phyloP scores from a whole-genome alignment of 2,329 filamentous ascomycete genomes.

The Colletotrichum chlorophyti region DNA sequence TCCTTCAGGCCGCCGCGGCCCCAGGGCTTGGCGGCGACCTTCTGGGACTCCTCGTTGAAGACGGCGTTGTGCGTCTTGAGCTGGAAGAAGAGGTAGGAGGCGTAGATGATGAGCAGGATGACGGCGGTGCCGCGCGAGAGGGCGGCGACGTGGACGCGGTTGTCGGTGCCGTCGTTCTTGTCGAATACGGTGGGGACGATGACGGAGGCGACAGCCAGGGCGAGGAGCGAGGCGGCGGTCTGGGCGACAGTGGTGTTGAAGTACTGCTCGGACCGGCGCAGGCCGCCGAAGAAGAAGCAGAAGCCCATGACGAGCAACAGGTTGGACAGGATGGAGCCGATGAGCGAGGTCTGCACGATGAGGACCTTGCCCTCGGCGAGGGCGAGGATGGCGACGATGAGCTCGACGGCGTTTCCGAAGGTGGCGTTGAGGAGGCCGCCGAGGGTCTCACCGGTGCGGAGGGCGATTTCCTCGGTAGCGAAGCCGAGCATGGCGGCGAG shows the following conservation, averaged over 20 bases:
- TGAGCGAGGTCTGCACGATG: conserved; percentile 91
- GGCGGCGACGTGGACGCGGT: conserved; percentile 57
- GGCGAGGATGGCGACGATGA: conserved; percentile 89
- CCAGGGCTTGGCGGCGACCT: conserved; percentile 69
- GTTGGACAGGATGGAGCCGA: conserved; percentile 92
- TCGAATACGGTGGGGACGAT: conserved; percentile 92
- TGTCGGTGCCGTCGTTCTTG: conserved; percentile 48
- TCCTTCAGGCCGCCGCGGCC: conserved; percentile 39
- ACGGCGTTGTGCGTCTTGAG: conserved; percentile 82
- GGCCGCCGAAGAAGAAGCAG: conserved; percentile 88
- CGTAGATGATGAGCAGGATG: conserved; percentile 85
- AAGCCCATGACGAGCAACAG: conserved; percentile 87
- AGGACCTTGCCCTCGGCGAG: conserved; percentile 75
- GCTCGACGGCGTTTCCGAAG: conserved; percentile 88
- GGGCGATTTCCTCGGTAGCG: conserved; percentile 88
- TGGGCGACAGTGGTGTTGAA: conserved; percentile 95
- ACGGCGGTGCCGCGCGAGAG: conserved; percentile 78
- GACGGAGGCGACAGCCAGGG: conserved; percentile 79
- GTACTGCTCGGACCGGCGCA: conserved; percentile 80
- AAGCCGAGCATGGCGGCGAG: conserved; percentile 86
- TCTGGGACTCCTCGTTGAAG: conserved; percentile 82
- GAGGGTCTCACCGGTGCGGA: conserved; percentile 82
- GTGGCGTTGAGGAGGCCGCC: conserved; percentile 90
- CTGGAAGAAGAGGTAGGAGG: conserved; percentile 86
- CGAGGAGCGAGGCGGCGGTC: conserved; percentile 82